A percentile compares a stretch with the other conserved stretches of the same genome.
Conservation (phyloP, 2,329 filamentous ascomycete species). For the Curvularia eragrostidis region DNA sequence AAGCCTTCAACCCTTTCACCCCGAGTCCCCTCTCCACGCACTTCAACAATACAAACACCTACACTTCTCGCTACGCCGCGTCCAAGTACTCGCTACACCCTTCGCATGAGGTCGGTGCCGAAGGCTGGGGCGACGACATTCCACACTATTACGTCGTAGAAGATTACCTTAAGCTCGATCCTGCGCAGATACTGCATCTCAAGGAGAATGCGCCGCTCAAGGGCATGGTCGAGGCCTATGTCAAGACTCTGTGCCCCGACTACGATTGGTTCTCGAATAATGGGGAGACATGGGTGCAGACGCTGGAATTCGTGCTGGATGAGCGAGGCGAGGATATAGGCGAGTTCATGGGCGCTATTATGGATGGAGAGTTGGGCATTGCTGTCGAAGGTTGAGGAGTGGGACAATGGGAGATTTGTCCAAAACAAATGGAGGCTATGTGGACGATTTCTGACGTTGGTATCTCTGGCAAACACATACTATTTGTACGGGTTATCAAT, state of each 20-base stretch:
- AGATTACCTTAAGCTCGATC: constrained; percentile 69
- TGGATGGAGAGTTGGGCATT: constrained; percentile 75
- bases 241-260: constrained; percentile 54
- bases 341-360: constrained; percentile 68
- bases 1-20: constrained; percentile 44
- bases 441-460: not conserved
- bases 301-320: constrained; percentile 62
- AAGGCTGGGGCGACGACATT: constrained; percentile 70
- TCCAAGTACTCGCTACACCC: constrained; percentile 57
- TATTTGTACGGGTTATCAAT: not conserved
- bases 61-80: constrained; percentile 50
- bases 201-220: constrained; percentile 64
- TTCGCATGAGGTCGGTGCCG: constrained; percentile 61
- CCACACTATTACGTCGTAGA: constrained; percentile 69
- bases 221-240: constrained; percentile 63
- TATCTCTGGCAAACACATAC: not conserved
- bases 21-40: constrained; percentile 42
- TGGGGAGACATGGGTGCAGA: constrained; percentile 67
- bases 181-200: constrained; percentile 64
- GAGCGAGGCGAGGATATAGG: constrained; percentile 61
- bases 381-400: constrained; percentile 30
- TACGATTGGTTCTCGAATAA: constrained; percentile 68
- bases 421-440: not conserved
- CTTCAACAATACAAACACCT: constrained; percentile 45
- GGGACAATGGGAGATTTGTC: not conserved